A percentile compares a stretch with the other conserved stretches of the same genome.
These are phyloP conservation scores for Starmerella etchellsii DNA, from an alignment of 805 yeast genomes.

Conservation along the genomic window DNA sequence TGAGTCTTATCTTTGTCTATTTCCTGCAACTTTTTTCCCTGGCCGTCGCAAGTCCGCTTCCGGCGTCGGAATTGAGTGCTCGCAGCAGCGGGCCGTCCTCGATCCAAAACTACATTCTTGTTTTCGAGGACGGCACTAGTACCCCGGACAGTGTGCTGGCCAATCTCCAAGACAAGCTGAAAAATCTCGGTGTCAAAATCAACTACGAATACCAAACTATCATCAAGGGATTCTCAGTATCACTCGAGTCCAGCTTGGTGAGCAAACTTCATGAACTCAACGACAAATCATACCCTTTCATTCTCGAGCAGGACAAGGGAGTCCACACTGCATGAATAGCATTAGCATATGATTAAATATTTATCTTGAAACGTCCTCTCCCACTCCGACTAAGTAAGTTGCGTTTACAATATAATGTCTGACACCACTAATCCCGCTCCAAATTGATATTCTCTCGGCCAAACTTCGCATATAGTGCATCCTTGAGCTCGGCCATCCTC, in stretches of 20 bases:
- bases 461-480: constrained; percentile 70
- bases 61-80: background rate
- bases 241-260: constrained; percentile 27
- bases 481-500: constrained; percentile 49
- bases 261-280: constrained; percentile 16
- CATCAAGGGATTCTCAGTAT: constrained; percentile 37
- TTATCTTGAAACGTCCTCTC: too few species aligned
- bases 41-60: background rate
- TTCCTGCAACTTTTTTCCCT: background rate
- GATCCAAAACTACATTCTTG: constrained; percentile 20
- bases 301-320: constrained; percentile 35
- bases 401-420: too few species aligned
- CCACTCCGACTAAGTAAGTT: too few species aligned
- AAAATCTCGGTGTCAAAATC: constrained; percentile 33
- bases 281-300: constrained; percentile 30
- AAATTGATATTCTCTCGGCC: constrained; percentile 71
- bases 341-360: background rate
- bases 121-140: constrained; percentile 24
- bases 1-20: background rate
- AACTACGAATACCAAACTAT: constrained; percentile 37
- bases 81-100: constrained; percentile 1
- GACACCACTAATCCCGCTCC: constrained; percentile 36
- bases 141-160: constrained; percentile 27
- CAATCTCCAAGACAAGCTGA: constrained; percentile 28
- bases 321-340: constrained; percentile 18